phyloP scores from a whole-genome alignment of 2,329 filamentous ascomycete species.

The Fonsecaea pedrosoi region DNA sequence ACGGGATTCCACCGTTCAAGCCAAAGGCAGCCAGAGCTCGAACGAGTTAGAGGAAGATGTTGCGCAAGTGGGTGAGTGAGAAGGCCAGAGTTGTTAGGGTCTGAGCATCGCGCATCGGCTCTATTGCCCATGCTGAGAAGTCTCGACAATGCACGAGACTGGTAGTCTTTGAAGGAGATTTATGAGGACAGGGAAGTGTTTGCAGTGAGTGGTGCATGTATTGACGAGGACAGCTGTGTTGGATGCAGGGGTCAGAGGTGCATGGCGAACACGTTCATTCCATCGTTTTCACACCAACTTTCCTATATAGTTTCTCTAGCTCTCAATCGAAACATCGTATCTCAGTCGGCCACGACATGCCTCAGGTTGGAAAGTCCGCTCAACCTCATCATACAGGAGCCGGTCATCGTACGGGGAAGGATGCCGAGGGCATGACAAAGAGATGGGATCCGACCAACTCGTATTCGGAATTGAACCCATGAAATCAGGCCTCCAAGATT shows the following conservation, averaged over 20 bases:
- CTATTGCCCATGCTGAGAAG: no score
- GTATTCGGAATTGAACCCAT: neutral
- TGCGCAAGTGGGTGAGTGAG: neutral
- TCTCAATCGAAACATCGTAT: neutral
- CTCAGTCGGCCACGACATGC: neutral
- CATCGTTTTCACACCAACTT: neutral
- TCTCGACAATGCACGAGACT: neutral
- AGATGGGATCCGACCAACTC: neutral
- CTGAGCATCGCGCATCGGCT: no score
- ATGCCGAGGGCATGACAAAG: neutral
- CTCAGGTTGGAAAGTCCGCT: neutral
- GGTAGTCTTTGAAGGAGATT: neutral
- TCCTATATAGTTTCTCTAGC: neutral
- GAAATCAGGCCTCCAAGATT: neutral
- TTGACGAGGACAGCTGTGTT: neutral
- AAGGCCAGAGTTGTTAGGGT: neutral
- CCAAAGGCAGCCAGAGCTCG: neutral
- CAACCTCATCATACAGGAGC: neutral
- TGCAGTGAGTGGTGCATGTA: neutral
- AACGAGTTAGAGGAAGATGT: neutral
- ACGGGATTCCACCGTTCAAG: constrained; percentile 13
- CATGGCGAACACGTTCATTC: neutral
- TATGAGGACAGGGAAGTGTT: neutral
- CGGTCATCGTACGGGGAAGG: neutral
- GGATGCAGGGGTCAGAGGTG: neutral